Evolutionary conservation across 345 rosid species (phyloP), one percentile per base, ranked within the genome.

Genomic region (Melastoma malabathricum): DNA sequence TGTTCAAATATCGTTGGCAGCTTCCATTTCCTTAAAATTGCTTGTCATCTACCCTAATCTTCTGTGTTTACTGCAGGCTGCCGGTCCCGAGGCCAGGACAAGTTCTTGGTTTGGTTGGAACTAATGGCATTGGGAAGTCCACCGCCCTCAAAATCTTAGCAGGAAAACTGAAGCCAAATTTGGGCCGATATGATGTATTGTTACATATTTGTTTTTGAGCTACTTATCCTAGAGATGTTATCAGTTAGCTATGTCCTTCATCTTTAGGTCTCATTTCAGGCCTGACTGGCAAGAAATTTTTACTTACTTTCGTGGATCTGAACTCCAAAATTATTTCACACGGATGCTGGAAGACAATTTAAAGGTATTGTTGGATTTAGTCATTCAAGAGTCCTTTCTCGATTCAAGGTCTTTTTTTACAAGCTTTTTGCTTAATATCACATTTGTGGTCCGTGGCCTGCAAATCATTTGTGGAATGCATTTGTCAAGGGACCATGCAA

Each of bases 201-300:
- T 29, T 64, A 97, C 84, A 70, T 23, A 19, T 13, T 51, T 29
- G 38, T 29, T 29, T 2, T 29, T 10, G 31, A 27, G 3, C 38
- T 29, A 6, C 6, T 27, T 27, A 29, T 29, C 38, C 38, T 29
- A 29, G 38, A 29, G 5, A 4, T 29, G 38, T 4, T 29, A 3
- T 27, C 31, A 27, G 3, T 27, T 3, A 27, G 31, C 31, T 29
- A 10, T 10, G 9, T 4, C 1, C 5, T 2, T 29, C 31, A 27
- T 27, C 31, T 6, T 27, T 27, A 27, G 3, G 31, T 27, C 6
- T 27, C 31, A 9, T 14, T 55, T 58, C 19, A 14, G 17, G 47
- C 98, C 98, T 18, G 95, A 92, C 67, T 92, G 98, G 98, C 98
- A 92, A 66, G 98, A 92, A 65, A 84, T 92, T 20, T 68, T 92